Base-by-base conservation (phyloP, 2,329 filamentous ascomycete species). In the Colletotrichum liriopes region DNA sequence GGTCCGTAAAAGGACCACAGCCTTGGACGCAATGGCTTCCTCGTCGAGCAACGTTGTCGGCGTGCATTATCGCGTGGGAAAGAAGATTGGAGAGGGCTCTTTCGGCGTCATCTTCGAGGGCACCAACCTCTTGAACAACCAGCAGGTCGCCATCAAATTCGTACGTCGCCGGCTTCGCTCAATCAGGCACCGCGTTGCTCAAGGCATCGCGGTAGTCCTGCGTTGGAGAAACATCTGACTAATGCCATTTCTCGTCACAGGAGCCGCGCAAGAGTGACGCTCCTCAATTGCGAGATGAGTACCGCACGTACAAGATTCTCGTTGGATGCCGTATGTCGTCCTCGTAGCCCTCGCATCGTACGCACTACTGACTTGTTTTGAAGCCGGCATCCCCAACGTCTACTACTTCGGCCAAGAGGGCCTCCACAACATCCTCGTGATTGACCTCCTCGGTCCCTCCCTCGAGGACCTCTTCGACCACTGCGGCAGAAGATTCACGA, bases 341-440 rank as follows among this genome's bases (percentile, higher is more conserved):
- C 39, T 35, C 7, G 18, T 47, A 66, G 37, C 43, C 16, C 51
- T 32, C 18, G 20, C 43, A n/a, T 16, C 37, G 9, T n/a, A 43
- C 12, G 20, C 56, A 47, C 29, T n/a, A 67, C 62, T 71, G 73
- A 71, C 75, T 77, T 62, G 47, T 26, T 62, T 59, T 64, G 14
- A 82, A 98, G 96, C 96, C 79, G 96, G 96, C 79, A 98, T 99
- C 77, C 96, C 96, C 79, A 98, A 98, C 90, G 96, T 99, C 79
- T 98, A 98, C 87, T 99, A 98, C 86, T 99, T 98, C 78, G 96
- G 96, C 74, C 96, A 99, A 82, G 96, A 98, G 84, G 96, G 96
- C 78, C 92, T 98, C 39, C 96, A 99, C 88, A 98, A 99, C 86
- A 98, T 98, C 77, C 92, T 99, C 62, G 96, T 99, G 77, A 98